phyloP scores from a whole-genome alignment of 2,329 filamentous ascomycete species.

The Rhinocladiella mackenziei region DNA sequence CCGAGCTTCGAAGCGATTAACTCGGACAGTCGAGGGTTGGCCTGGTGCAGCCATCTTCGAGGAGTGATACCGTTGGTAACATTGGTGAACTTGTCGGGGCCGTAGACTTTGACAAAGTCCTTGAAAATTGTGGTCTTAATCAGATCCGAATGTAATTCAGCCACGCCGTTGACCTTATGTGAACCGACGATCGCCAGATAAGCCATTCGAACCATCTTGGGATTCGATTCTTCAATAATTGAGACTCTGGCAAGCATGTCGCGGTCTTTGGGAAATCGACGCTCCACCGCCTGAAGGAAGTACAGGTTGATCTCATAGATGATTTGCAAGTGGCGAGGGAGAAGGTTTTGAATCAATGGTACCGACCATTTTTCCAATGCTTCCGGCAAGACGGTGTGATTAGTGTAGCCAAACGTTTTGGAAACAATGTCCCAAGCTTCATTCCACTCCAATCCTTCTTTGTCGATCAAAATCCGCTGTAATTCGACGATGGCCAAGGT shows the following conservation, averaged over 20 bases:
- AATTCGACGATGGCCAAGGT: slow-evolving; percentile 94
- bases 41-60: slow-evolving; percentile 93
- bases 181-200: slow-evolving; percentile 92
- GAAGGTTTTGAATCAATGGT: slow-evolving; percentile 81
- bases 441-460: slow-evolving; percentile 90
- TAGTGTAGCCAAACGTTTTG: slow-evolving; percentile 88
- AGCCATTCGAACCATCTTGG: slow-evolving; percentile 98
- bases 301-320: slow-evolving; percentile 97
- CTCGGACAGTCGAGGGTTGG: slow-evolving; percentile 86
- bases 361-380: slow-evolving; percentile 99
- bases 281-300: slow-evolving; percentile 89
- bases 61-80: slow-evolving; percentile 98
- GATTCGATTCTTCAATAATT: slow-evolving; percentile 93
- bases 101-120: slow-evolving; percentile 93
- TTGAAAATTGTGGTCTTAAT: slow-evolving; percentile 99
- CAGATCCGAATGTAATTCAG: slow-evolving; percentile 93
- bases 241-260: slow-evolving; percentile 85
- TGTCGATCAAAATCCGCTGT: slow-evolving; percentile 83
- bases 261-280: slow-evolving; percentile 80
- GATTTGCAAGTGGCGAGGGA: slow-evolving; percentile 85
- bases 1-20: slow-evolving; percentile 88
- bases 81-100: slow-evolving; percentile 96
- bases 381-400: slow-evolving; percentile 95
- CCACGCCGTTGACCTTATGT: slow-evolving; percentile 98
- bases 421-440: slow-evolving; percentile 80